Conservation (phyloP, 176 grass and related monocot species). For the Urochloa ruziziensis region DNA sequence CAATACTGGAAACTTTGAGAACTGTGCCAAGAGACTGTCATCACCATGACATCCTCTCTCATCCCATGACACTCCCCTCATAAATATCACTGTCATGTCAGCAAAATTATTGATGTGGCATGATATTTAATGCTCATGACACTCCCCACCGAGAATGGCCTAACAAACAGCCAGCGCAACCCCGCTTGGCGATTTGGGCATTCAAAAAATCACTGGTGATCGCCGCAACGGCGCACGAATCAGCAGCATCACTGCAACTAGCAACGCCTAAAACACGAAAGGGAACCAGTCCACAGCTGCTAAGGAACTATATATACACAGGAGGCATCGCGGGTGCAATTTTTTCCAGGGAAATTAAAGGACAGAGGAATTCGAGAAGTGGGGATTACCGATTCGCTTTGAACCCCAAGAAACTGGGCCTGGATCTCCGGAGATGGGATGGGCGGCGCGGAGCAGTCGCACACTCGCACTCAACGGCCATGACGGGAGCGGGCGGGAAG, state of each 20-base stretch:
- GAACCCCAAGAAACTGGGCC: not conserved
- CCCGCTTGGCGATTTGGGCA: not conserved
- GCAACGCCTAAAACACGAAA: not conserved
- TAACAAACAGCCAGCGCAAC: not conserved
- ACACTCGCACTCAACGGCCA: not conserved
- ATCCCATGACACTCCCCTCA: no score
- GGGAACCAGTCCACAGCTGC: not conserved
- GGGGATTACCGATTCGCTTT: not conserved
- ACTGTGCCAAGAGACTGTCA: no score
- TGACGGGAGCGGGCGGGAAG: not conserved
- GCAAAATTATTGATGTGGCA: no score
- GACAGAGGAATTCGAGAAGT: not conserved
- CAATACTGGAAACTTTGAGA: no score
- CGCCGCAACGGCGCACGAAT: not conserved
- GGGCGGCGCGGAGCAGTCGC: not conserved
- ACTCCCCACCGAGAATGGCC: no score
- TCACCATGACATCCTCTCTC: no score
- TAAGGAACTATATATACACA: not conserved
- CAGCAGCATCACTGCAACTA: not conserved
- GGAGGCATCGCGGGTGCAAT: not conserved
- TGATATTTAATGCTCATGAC: no score
- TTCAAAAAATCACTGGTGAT: not conserved
- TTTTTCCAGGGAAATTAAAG: not conserved
- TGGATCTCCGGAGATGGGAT: not conserved
- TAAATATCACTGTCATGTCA: no score